These are phyloP conservation scores for Paramyrothecium sp. DNA, from an alignment of 2,329 filamentous ascomycete genomes.

Conservation along the genomic window DNA sequence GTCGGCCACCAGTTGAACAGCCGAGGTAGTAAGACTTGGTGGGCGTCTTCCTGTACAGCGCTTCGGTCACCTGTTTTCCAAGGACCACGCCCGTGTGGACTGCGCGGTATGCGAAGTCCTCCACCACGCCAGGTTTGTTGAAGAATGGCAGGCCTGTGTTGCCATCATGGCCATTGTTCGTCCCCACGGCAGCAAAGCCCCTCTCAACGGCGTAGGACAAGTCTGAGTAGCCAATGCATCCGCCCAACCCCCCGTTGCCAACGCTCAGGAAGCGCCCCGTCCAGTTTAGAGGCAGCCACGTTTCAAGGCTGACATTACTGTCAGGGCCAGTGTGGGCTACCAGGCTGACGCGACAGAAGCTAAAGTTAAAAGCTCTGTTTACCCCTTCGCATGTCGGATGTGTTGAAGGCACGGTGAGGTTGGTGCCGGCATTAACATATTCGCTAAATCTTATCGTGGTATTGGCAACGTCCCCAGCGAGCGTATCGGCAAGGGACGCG, in stretches of 20 bases:
- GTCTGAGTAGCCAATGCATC: slow-evolving; percentile 47
- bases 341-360: neutral
- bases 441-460: neutral
- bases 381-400: neutral
- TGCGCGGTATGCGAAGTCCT: slow-evolving; percentile 33
- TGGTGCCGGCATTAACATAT: neutral
- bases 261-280: slow-evolving; percentile 42
- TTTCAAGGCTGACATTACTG: slow-evolving; percentile 28
- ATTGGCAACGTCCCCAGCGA: neutral
- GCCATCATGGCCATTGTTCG: slow-evolving; percentile 51
- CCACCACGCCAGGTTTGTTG: slow-evolving; percentile 31
- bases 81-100: slow-evolving; percentile 46
- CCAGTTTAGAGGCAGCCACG: slow-evolving; percentile 46
- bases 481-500: neutral
- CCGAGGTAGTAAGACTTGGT: slow-evolving; percentile 54
- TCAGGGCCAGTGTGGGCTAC: neutral
- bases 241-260: slow-evolving; percentile 47
- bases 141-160: slow-evolving; percentile 28
- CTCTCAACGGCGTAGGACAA: slow-evolving; percentile 40
- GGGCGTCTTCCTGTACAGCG: slow-evolving; percentile 41
- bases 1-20: slow-evolving; percentile 58
- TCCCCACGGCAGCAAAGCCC: slow-evolving; percentile 46
- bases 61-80: slow-evolving; percentile 44
- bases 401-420: neutral
- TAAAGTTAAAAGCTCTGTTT: neutral